Conservation (phyloP, 2,329 filamentous ascomycete species). For the Monilinia vaccinii-corymbosi region DNA sequence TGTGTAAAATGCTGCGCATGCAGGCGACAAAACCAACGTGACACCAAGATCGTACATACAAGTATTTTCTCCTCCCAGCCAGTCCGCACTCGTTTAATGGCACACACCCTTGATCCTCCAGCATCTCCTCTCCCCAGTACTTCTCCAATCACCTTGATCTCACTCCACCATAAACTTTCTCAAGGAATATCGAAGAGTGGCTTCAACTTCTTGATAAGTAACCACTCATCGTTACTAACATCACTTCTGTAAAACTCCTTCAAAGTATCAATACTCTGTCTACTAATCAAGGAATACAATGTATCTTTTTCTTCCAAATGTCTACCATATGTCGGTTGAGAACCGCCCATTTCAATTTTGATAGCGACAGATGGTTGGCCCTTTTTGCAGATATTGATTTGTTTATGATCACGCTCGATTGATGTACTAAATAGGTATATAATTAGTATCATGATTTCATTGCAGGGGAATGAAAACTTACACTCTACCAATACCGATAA, state of each 20-base stretch:
- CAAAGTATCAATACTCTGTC: slow-evolving; percentile 83
- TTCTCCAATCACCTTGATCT: background rate
- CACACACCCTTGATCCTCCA: background rate
- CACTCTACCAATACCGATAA: slow-evolving; percentile 81
- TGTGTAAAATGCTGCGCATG: background rate
- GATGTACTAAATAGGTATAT: slow-evolving; percentile 54
- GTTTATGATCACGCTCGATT: slow-evolving; percentile 97
- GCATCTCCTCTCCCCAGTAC: background rate
- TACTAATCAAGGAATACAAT: slow-evolving; percentile 80
- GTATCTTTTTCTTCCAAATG: slow-evolving; percentile 87
- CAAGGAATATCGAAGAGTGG: slow-evolving; percentile 72
- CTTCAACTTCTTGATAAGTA: slow-evolving; percentile 91
- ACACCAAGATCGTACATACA: background rate
- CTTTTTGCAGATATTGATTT: slow-evolving; percentile 85
- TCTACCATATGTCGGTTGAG: slow-evolving; percentile 89
- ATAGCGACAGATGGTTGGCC: slow-evolving; percentile 94
- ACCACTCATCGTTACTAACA: slow-evolving; percentile 88
- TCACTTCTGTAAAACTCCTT: slow-evolving; percentile 93
- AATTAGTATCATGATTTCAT: background rate
- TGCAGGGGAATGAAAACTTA: slow-evolving; percentile 19
- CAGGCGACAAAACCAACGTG: background rate
- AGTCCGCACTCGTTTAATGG: background rate
- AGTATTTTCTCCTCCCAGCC: background rate
- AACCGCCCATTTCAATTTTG: slow-evolving; percentile 89
- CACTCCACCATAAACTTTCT: background rate